phyloP scores from a whole-genome alignment of 2,329 filamentous ascomycete genomes.

The Sphaceloma murrayae region DNA sequence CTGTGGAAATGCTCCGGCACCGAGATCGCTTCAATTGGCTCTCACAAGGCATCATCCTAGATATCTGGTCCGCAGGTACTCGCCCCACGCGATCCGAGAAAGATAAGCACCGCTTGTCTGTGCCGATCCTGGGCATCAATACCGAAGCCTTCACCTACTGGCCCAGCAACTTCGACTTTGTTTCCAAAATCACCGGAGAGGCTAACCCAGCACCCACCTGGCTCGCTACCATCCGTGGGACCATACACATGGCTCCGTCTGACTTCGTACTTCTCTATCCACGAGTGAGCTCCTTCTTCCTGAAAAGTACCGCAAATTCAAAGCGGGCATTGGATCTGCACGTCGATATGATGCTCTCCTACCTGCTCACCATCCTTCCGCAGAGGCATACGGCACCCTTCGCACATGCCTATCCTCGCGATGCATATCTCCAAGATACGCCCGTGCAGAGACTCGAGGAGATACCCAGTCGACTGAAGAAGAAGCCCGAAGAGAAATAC shows the following conservation, averaged over 20 bases:
- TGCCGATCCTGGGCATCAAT: conserved; percentile 54
- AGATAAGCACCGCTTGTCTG: conserved; percentile 33
- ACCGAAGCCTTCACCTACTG: conserved; percentile 63
- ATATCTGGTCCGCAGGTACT: conserved; percentile 50
- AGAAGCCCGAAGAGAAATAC: conserved; percentile 50
- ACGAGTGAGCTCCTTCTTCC: conserved; percentile 46
- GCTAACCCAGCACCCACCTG: conserved; percentile 40
- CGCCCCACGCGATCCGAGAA: conserved; percentile 33
- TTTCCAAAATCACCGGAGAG: conserved; percentile 49
- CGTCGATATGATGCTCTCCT: conserved; percentile 53
- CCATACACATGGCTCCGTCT: conserved; percentile 56
- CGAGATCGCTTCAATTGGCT: conserved; percentile 47
- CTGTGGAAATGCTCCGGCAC: conserved; percentile 50
- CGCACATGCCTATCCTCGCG: conserved; percentile 44
- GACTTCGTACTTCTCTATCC: conserved; percentile 59
- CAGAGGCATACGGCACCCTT: conserved; percentile 37
- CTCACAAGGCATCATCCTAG: conserved; percentile 55
- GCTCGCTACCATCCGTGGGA: conserved; percentile 44
- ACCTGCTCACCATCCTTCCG: conserved; percentile 47
- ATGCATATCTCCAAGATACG: conserved; percentile 38
- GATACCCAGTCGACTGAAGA: conserved; percentile 38
- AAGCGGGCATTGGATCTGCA: conserved; percentile 54
- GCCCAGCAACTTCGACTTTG: conserved; percentile 52
- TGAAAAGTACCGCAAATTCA: conserved; percentile 56
- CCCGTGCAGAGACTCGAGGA: conserved; percentile 32